Evolutionary conservation across 768 basidiomycete genomes (phyloP).

Genomic region (Russula lepida): DNA sequence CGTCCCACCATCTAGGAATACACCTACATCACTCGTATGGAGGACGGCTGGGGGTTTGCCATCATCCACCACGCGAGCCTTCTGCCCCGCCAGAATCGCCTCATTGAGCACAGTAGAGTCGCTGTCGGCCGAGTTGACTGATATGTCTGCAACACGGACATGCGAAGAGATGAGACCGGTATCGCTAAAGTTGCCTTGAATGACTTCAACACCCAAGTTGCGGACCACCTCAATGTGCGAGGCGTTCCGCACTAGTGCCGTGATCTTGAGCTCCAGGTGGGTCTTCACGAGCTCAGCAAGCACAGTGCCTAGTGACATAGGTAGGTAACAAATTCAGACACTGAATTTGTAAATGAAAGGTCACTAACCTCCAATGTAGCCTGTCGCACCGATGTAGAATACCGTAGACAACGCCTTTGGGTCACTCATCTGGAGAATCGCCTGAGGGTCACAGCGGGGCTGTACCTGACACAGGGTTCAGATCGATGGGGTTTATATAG

Average conservation of each 20-base stretch:
- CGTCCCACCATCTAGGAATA: neutral
- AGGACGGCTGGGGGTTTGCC: neutral
- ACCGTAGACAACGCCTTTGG: neutral
- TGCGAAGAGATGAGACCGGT: neutral
- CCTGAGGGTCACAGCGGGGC: neutral
- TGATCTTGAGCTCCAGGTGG: neutral
- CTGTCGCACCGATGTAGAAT: slow-evolving; percentile 12
- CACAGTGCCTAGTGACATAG: neutral
- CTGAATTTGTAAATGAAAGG: neutral
- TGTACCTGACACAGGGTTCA: too few species aligned
- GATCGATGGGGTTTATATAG: neutral
- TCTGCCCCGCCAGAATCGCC: slow-evolving; percentile 9
- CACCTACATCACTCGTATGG: slow-evolving; percentile 9
- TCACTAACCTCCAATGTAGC: slow-evolving; percentile 10
- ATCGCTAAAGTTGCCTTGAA: slow-evolving; percentile 4
- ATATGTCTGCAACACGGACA: slow-evolving; percentile 1
- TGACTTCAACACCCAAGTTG: neutral
- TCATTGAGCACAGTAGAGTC: neutral
- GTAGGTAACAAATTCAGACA: too few species aligned
- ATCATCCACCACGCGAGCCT: slow-evolving; percentile 1
- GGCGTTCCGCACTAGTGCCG: slow-evolving; percentile 7
- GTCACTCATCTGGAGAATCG: neutral
- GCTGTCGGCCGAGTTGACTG: slow-evolving; percentile 5
- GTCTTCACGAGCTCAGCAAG: neutral
- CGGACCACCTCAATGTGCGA: neutral